These are phyloP conservation scores for Pleurotus platypus DNA, from an alignment of 768 basidiomycete species.

Conservation along the genomic window DNA sequence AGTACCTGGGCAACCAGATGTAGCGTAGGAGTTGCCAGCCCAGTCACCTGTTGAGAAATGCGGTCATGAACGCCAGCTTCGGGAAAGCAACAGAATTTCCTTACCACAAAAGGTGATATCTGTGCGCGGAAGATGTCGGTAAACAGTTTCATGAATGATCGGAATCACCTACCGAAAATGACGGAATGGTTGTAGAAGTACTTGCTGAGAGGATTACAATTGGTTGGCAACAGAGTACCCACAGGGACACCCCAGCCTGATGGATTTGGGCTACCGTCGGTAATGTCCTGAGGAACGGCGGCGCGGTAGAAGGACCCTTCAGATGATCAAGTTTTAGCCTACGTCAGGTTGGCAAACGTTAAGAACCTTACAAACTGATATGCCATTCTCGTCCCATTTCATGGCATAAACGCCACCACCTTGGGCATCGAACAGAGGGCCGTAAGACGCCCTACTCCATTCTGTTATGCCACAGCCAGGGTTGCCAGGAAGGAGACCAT, in stretches of 20 bases:
- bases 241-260: constrained; percentile 66
- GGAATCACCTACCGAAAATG: constrained; percentile 56
- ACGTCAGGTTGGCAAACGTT: no score
- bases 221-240: constrained; percentile 49
- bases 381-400: constrained; percentile 81
- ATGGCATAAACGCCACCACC: constrained; percentile 86
- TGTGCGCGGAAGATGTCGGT: constrained; percentile 20
- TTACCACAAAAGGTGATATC: constrained; percentile 83
- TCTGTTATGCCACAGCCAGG: constrained; percentile 78
- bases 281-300: constrained; percentile 67
- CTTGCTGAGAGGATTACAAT: constrained; percentile 49
- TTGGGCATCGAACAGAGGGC: constrained; percentile 73
- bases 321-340: background rate
- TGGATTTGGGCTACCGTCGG: constrained; percentile 58
- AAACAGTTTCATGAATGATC: constrained; percentile 20
- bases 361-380: constrained; percentile 65
- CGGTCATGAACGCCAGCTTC: constrained; percentile 4
- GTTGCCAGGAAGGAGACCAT: constrained; percentile 50
- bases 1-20: constrained; percentile 71
- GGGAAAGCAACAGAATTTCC: constrained; percentile 13
- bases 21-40: constrained; percentile 80
- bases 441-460: constrained; percentile 81
- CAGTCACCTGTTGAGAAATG: constrained; percentile 55
- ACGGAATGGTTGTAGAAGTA: constrained; percentile 72
- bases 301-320: constrained; percentile 82